Base-by-base conservation (phyloP, 2,329 filamentous ascomycete species). In the Alternaria sp. region DNA sequence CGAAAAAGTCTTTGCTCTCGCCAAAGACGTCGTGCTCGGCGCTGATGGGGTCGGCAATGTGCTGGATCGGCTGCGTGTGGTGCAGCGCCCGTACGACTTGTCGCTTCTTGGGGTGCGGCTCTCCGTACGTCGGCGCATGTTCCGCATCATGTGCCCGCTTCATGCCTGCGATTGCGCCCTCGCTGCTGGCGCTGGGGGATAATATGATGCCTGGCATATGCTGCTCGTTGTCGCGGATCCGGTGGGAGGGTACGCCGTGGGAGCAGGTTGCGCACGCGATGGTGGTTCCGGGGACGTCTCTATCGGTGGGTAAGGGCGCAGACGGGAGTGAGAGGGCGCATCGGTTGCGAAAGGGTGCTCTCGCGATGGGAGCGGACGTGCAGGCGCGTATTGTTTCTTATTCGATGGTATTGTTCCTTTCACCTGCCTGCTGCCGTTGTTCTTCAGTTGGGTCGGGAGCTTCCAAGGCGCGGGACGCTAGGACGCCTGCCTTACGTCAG, bases 1-100 rank as follows among this genome's bases (percentile, higher is more conserved):
- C 84, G 60, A 87, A 82, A 59, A 86, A 83, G 54, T 82, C 78
- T 45, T 85, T 84, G 77, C 87, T 84, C 66, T 85, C 62, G 73
- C 74, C 68, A 26, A 66, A 69, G 32, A 61, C 58, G 55, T 69
- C 72, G 36, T 74, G 68, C 25, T 78, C 77, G 3, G 81, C 80
- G 59, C 72, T 72, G 49, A 77, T 66, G 44, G 75, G 75, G 47
- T 81, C 79, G 61, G 64, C 61, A 30, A 77, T 73, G 55, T 76
- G 64, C 54, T 74, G 62, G 32, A 73, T 62, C n/a, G 73, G 74
- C 66, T 81, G 79, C 21, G 71, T 74, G 66, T 80, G 73, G 44
- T 71, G 74, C 15, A 81, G 69, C 54, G 72, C 64, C 60, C 74
- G 78, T n/a, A 72, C 26, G 40, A 78, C 73, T 57, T 73, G 79